phyloP scores from a whole-genome alignment of 768 basidiomycete genomes.

The Russula ochroleuca region DNA sequence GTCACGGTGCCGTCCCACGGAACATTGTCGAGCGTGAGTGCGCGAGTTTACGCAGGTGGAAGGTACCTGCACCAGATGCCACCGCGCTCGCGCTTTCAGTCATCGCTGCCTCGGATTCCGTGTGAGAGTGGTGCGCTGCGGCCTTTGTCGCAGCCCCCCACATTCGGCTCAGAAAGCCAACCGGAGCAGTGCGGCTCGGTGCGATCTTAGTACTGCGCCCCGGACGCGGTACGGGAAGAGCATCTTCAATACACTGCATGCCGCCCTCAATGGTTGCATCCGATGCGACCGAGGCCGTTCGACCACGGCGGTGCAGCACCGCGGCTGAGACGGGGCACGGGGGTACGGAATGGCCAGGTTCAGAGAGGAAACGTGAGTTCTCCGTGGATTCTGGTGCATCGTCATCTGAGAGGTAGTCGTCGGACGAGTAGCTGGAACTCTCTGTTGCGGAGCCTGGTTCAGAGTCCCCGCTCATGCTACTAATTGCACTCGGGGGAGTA shows the following conservation, averaged over 20 bases:
- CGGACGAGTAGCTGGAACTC: conserved; percentile 20
- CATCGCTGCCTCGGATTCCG: conserved; percentile 17
- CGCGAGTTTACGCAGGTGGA: conserved; percentile 40
- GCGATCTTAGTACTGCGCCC: conserved; percentile 27
- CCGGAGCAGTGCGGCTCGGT: conserved; percentile 32
- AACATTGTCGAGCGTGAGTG: conserved; percentile 45
- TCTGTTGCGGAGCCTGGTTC: conserved; percentile 22
- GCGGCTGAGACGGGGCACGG: conserved; percentile 47
- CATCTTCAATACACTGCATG: conserved; percentile 8
- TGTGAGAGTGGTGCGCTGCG: conserved; percentile 23
- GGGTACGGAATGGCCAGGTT: conserved; percentile 36
- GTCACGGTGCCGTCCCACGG: conserved; percentile 29
- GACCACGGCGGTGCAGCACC: conserved; percentile 32
- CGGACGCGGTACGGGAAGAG: conserved; percentile 12
- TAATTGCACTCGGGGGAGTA: conserved; percentile 20
- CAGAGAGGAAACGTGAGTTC: conserved; percentile 20
- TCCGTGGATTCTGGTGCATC: conserved; percentile 34
- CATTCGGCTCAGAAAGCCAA: conserved; percentile 66
- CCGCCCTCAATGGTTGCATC: conserved; percentile 26
- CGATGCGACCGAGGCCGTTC: conserved; percentile 21
- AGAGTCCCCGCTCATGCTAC: conserved; percentile 26
- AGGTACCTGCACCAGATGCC: conserved; percentile 31
- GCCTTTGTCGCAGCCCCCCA: conserved; percentile 59
- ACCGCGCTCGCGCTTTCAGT: conserved; percentile 33
- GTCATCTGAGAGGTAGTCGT: conserved; percentile 39